A percentile compares a stretch with the other conserved stretches of the same genome.
These are phyloP conservation scores for Aspergillus brunneoviolaceus DNA, from an alignment of 2,329 filamentous ascomycete genomes.

Conservation along the genomic window DNA sequence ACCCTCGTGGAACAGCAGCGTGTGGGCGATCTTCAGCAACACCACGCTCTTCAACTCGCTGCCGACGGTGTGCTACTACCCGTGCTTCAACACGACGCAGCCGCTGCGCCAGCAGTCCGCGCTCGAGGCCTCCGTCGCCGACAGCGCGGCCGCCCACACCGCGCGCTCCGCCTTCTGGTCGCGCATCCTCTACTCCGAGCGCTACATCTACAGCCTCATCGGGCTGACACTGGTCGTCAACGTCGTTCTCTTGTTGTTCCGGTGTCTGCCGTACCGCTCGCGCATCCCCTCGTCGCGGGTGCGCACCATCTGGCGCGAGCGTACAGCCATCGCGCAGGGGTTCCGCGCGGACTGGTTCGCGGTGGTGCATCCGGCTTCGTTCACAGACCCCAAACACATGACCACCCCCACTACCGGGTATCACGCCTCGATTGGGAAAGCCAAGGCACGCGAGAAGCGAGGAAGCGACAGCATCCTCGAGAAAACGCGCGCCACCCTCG, in stretches of 20 bases:
- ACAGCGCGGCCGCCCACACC: constrained; percentile 5
- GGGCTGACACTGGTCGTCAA: constrained; percentile 27
- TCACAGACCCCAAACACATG: neutral
- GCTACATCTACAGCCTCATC: constrained; percentile 32
- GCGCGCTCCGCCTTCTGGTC: constrained; percentile 18
- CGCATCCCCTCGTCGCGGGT: constrained; percentile 27
- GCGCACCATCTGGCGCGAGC: constrained; percentile 24
- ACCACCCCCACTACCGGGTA: neutral
- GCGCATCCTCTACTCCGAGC: constrained; percentile 22
- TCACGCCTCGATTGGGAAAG: too few relatives aligned
- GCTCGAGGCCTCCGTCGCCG: constrained; percentile 18
- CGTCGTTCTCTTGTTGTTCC: constrained; percentile 23
- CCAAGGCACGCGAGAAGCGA: too few relatives aligned
- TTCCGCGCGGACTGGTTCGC: constrained; percentile 18
- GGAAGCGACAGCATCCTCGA: neutral
- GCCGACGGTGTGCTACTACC: constrained; percentile 33
- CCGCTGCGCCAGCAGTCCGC: constrained; percentile 24
- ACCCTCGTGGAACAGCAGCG: constrained; percentile 31
- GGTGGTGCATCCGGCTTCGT: neutral
- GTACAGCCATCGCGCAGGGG: constrained; percentile 20
- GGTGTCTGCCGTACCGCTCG: constrained; percentile 24
- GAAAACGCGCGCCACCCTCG: neutral
- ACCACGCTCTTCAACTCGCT: constrained; percentile 19
- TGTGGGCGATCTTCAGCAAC: constrained; percentile 31
- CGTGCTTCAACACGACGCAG: constrained; percentile 33